Evolutionary conservation across 441 rosid species (phyloP).

Genomic region (Isatis lusitanica): DNA sequence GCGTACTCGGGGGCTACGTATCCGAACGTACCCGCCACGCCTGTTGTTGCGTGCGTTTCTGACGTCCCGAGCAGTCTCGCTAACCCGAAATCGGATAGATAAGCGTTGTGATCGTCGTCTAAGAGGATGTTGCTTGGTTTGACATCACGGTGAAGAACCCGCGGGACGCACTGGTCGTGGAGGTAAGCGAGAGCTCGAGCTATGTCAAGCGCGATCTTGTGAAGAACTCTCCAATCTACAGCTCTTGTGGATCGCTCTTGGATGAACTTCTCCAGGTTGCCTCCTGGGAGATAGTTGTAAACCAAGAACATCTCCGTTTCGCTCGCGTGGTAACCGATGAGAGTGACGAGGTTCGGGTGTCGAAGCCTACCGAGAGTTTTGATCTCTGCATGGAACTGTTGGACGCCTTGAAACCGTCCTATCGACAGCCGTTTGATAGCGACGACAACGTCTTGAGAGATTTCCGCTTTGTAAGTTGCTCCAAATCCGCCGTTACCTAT

Average conservation of each 20-base stretch:
- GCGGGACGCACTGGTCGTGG: conserved; percentile 83
- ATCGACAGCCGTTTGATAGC: conserved; percentile 84
- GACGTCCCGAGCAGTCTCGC: conserved; percentile 90
- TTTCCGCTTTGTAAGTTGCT: conserved; percentile 82
- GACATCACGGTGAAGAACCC: conserved; percentile 89
- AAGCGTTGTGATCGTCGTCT: conserved; percentile 77
- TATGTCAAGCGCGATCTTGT: conserved; percentile 84
- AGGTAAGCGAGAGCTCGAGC: conserved; percentile 87
- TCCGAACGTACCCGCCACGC: conserved; percentile 93
- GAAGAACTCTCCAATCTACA: conserved; percentile 62
- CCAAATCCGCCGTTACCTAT: conserved; percentile 91
- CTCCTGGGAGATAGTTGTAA: conserved; percentile 88
- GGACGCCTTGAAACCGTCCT: conserved; percentile 81
- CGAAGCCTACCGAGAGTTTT: conserved; percentile 78
- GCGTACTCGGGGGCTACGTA: conserved; percentile 98
- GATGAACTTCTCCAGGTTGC: conserved; percentile 83
- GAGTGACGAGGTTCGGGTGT: conserved; percentile 81
- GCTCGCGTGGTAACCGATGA: conserved; percentile 89
- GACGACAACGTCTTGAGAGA: conserved; percentile 65
- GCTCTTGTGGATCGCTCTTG: conserved; percentile 72
- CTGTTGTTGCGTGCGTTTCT: conserved; percentile 90
- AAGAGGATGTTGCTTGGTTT: conserved; percentile 88
- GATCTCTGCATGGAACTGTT: conserved; percentile 85
- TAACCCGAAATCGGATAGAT: conserved; percentile 83
- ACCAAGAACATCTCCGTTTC: conserved; percentile 88